Evolutionary conservation across 139 green algal genomes (phyloP), one percentile per base, ranked within the genome.

Genomic region (Spirogloea muscicola): DNA sequence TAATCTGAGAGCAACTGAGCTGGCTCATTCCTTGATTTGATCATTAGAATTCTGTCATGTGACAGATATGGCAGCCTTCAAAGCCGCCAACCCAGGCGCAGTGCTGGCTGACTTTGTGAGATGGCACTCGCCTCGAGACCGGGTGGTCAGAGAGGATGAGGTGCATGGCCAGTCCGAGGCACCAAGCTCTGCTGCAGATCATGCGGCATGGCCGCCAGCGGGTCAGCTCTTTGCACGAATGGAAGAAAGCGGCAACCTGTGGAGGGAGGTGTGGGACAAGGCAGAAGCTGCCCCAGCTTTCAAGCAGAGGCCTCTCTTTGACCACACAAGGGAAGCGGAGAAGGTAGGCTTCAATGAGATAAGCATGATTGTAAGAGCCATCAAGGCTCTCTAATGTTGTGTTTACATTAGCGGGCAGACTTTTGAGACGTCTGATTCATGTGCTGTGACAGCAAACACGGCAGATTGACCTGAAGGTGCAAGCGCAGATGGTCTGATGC

Each of bases 51-150:
- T 31, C 21, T 31, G 21, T 31, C 21, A 55, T 21, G n/a, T 75
- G 18, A 21, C 74, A 78, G 90, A 95, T 81, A 97, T 97, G 89
- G 76, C 87, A 0, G 90, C 92, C 0, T 97, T 97, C 87, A 97
- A 97, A 82, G 92, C 92, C 2, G 92, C 90, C 49, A 97, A 97
- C 77, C 89, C 89, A 5, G 85, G 86, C 3, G 83, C 79, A 46
- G 66, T 79, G 21, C 82, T 97, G 21, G 83, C 69, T 3, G 91
- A 96, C 59, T 96, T 96, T 73, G 59, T 96, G 43, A 57, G 84
- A n/a, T 95, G 90, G 90, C 84, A 91, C 77, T 91, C 83, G 1
- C 90, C 89, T 2, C 67, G 57, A 27, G 90, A 95, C 74, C 88
- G 87, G 84, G 29, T 83, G 9, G 5, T 33, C 6, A 33, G 6